Conservation (phyloP, 192 early-diverging fungal species). For the Thamnidium elegans region DNA sequence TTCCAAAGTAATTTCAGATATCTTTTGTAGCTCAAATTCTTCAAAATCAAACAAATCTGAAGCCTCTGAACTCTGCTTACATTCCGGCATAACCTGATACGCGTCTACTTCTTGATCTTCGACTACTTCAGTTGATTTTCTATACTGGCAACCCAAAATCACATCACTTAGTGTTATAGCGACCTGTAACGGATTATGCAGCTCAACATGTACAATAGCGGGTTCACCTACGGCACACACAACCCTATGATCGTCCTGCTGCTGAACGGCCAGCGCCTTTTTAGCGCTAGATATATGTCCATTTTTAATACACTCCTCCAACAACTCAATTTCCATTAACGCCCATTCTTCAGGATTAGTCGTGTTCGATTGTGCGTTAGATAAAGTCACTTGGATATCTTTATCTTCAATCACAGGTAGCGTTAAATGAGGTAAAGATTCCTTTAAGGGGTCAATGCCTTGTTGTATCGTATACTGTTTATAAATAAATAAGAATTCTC, state of each 20-base stretch:
- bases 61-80: slow-evolving; percentile 1
- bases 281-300: slow-evolving; percentile 31
- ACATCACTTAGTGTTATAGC: slow-evolving; percentile 64
- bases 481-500: slow-evolving; percentile 78
- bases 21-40: slow-evolving; percentile 60
- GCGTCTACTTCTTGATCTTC: neutral
- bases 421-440: slow-evolving; percentile 49
- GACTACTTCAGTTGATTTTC: slow-evolving; percentile 32
- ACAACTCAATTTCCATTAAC: slow-evolving; percentile 63
- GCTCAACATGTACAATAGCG: slow-evolving; percentile 58
- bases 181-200: slow-evolving; percentile 74
- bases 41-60: slow-evolving; percentile 31
- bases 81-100: slow-evolving; percentile 8
- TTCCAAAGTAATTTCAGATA: slow-evolving; percentile 50
- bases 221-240: slow-evolving; percentile 79
- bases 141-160: slow-evolving; percentile 54
- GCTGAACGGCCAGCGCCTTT: slow-evolving; percentile 28
- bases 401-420: slow-evolving; percentile 60
- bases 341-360: slow-evolving; percentile 66
- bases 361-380: slow-evolving; percentile 55
- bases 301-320: slow-evolving; percentile 49
- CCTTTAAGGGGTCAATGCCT: slow-evolving; percentile 45
- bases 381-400: slow-evolving; percentile 54
- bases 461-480: slow-evolving; percentile 47
- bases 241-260: slow-evolving; percentile 47